Evolutionary conservation across 139 green algal genomes (phyloP).

Genomic region (Marvania coccoides): DNA sequence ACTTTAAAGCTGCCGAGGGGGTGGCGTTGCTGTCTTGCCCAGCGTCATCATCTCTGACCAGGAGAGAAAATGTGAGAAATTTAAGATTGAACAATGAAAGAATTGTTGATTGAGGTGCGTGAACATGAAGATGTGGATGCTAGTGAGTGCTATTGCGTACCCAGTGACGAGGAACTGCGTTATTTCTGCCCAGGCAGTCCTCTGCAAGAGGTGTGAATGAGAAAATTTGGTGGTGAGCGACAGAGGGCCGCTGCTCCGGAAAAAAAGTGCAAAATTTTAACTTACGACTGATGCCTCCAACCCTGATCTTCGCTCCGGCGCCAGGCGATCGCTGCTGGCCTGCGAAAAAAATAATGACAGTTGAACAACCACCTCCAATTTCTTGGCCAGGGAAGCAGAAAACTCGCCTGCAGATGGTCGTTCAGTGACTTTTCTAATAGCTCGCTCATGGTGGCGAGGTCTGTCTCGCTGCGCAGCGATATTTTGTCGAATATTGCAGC

Average conservation of each 20-base stretch:
- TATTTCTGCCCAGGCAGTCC: no score
- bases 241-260: no score
- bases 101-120: no score
- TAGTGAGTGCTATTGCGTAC: no score
- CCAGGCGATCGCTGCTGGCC: background rate
- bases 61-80: background rate
- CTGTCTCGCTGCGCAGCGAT: background rate
- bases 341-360: background rate
- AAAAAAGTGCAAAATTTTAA: no score
- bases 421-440: constrained; percentile 2
- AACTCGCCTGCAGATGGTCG: background rate
- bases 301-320: background rate
- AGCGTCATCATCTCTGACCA: background rate
- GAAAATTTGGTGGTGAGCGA: no score
- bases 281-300: background rate
- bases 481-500: background rate
- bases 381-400: background rate
- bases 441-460: background rate
- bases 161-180: no score
- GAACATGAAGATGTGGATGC: no score
- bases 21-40: background rate
- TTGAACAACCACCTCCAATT: background rate
- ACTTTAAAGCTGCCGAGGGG: no score
- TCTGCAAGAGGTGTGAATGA: no score
- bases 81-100: no score